Evolutionary conservation across 768 basidiomycete species (phyloP).

Genomic region (Termitomyces sp.): DNA sequence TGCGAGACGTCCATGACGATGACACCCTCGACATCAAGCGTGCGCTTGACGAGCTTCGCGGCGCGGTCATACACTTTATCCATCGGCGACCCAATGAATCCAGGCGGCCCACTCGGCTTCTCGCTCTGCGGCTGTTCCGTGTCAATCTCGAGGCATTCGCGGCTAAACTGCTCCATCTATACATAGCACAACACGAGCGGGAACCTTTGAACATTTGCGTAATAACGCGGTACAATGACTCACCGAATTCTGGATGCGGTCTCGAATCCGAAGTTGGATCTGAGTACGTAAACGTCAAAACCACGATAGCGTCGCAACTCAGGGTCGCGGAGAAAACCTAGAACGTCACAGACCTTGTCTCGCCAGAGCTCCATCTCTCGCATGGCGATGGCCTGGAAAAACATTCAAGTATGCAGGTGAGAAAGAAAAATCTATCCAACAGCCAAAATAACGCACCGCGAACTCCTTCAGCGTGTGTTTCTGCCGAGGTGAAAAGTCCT

Average conservation of each 20-base stretch:
- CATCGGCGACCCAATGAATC: constrained; percentile 55
- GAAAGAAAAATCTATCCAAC: neutral
- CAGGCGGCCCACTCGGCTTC: constrained; percentile 32
- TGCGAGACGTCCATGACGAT: constrained; percentile 91
- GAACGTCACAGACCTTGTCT: constrained; percentile 63
- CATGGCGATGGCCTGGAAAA: constrained; percentile 75
- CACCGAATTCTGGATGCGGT: constrained; percentile 88
- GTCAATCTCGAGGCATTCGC: constrained; percentile 93
- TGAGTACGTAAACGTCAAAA: constrained; percentile 22
- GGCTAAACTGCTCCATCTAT: constrained; percentile 93
- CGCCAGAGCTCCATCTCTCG: constrained; percentile 95
- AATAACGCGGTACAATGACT: constrained; percentile 22
- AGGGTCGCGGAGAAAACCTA: neutral
- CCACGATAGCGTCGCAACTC: neutral
- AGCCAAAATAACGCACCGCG: constrained; percentile 47
- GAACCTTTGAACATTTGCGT: neutral
- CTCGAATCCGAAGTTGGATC: constrained; percentile 89
- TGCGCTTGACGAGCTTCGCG: constrained; percentile 83
- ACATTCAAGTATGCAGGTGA: neutral
- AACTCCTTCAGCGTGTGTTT: constrained; percentile 94
- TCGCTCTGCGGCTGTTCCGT: constrained; percentile 43
- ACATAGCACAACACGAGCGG: neutral
- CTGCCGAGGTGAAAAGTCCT: constrained; percentile 86
- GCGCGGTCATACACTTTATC: constrained; percentile 90
- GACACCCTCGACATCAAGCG: constrained; percentile 90